Conservation (phyloP, 306 rosid species). For the Lablab purpureus region DNA sequence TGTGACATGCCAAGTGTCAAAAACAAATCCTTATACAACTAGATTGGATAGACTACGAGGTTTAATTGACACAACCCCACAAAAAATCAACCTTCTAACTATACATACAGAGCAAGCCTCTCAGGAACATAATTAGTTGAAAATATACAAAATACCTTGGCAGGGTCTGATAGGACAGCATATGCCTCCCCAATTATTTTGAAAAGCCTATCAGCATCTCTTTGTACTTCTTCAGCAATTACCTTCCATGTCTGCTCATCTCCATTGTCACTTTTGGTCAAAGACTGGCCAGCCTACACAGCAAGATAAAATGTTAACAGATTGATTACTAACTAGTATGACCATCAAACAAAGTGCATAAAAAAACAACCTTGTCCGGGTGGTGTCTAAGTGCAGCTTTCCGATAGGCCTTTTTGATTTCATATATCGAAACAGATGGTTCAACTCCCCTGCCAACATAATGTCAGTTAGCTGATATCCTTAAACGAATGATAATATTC, state of each 20-base stretch:
- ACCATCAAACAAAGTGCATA: conserved; percentile 4
- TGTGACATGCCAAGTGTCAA: neutral
- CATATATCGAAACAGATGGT: conserved; percentile 81
- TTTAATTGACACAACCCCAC: neutral
- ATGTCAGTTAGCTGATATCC: conserved; percentile 42
- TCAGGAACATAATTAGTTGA: conserved; percentile 24
- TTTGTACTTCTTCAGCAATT: conserved; percentile 80
- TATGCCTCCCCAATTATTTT: conserved; percentile 94
- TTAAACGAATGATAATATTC: conserved; percentile 34
- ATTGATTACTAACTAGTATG: conserved; percentile 1
- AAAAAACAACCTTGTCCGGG: conserved; percentile 86
- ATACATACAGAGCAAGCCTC: conserved; percentile 32
- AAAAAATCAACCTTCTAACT: conserved; percentile 5
- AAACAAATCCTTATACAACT: conserved; percentile 22
- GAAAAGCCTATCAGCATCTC: conserved; percentile 84
- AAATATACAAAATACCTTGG: conserved; percentile 66
- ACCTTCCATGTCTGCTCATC: conserved; percentile 83
- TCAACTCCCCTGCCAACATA: conserved; percentile 85
- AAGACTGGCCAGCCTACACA: conserved; percentile 83
- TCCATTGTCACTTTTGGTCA: conserved; percentile 78
- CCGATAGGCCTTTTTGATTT: conserved; percentile 95
- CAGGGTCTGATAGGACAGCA: conserved; percentile 81
- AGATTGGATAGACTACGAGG: neutral
- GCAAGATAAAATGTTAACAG: conserved; percentile 43
- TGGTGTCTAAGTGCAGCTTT: conserved; percentile 99